These are phyloP conservation scores for Blastobotrys elegans DNA, from an alignment of 1,139 yeast genomes.

Conservation along the genomic window DNA sequence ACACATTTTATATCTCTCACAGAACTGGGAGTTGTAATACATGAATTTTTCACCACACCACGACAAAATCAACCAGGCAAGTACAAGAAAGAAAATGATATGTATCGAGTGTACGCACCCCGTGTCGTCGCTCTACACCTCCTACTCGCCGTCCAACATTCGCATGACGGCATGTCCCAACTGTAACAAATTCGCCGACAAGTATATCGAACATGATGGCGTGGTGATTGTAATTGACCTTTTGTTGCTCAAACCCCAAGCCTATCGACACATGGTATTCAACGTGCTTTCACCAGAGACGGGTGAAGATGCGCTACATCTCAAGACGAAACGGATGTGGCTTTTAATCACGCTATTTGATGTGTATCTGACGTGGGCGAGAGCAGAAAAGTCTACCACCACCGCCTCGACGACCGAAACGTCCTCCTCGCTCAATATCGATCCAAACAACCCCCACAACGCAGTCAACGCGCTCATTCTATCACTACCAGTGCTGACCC, in stretches of 20 bases:
- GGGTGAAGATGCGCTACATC: constrained; percentile 22
- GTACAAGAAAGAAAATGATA: constrained; percentile 48
- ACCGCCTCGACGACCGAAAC: background rate
- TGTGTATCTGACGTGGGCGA: constrained; percentile 88
- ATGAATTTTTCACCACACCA: no score
- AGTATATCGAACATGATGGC: constrained; percentile 85
- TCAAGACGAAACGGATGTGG: constrained; percentile 44
- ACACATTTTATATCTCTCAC: no score
- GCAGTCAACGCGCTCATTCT: constrained; percentile 36
- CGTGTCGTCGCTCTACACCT: constrained; percentile 60
- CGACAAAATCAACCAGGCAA: no score
- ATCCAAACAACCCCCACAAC: background rate
- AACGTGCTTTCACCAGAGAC: constrained; percentile 47
- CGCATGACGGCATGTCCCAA: constrained; percentile 70
- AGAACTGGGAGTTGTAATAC: no score
- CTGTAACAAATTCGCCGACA: constrained; percentile 77
- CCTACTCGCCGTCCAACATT: constrained; percentile 73
- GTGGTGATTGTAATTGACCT: constrained; percentile 81
- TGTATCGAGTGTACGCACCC: constrained; percentile 81
- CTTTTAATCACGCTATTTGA: constrained; percentile 74
- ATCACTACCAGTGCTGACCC: constrained; percentile 45
- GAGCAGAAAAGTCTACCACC: constrained; percentile 54
- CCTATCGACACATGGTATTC: constrained; percentile 83
- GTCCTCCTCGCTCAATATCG: no score
- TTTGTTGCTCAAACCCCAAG: constrained; percentile 77